phyloP scores from a whole-genome alignment of 1,284 basidiomycete species.

The Moesziomyces globuligerus region DNA sequence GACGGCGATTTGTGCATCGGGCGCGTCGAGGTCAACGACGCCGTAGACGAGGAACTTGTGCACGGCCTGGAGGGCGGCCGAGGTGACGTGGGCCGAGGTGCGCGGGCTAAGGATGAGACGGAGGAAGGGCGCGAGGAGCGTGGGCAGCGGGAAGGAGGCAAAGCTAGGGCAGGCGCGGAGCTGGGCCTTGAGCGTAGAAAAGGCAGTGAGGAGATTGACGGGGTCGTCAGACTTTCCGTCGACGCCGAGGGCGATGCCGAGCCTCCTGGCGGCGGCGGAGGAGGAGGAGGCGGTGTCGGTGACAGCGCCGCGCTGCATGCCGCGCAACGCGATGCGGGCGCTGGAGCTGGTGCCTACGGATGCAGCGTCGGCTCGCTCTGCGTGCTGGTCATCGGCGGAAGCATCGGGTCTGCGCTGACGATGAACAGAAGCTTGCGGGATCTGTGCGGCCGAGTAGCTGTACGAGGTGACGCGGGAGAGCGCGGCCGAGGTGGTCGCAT shows the following conservation, averaged over 20 bases:
- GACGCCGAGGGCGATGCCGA: conserved; percentile 24
- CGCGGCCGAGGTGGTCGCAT: conserved; percentile 37
- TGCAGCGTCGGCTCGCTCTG: background rate
- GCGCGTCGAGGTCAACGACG: conserved; percentile 73
- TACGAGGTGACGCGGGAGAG: conserved; percentile 43
- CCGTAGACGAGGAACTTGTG: conserved; percentile 85
- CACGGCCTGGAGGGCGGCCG: conserved; percentile 85
- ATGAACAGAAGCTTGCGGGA: conserved; percentile 6
- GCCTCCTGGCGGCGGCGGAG: conserved; percentile 19
- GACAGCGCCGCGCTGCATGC: conserved; percentile 27
- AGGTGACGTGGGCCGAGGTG: conserved; percentile 93
- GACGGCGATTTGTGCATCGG: conserved; percentile 72
- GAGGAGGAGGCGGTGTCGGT: conserved; percentile 20
- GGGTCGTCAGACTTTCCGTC: conserved; percentile 38
- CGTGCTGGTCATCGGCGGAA: background rate
- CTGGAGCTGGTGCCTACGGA: conserved; percentile 9
- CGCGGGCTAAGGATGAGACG: conserved; percentile 89
- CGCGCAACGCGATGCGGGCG: conserved; percentile 31
- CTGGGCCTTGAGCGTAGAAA: conserved; percentile 83
- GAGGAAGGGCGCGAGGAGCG: conserved; percentile 74
- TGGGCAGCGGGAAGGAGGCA: conserved; percentile 49
- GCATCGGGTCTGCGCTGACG: conserved; percentile 2
- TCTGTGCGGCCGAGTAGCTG: conserved; percentile 38
- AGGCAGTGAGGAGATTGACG: conserved; percentile 79
- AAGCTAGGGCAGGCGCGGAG: conserved; percentile 68